Conservation (phyloP, 768 basidiomycete species). For the Boletus rubroflammeus region DNA sequence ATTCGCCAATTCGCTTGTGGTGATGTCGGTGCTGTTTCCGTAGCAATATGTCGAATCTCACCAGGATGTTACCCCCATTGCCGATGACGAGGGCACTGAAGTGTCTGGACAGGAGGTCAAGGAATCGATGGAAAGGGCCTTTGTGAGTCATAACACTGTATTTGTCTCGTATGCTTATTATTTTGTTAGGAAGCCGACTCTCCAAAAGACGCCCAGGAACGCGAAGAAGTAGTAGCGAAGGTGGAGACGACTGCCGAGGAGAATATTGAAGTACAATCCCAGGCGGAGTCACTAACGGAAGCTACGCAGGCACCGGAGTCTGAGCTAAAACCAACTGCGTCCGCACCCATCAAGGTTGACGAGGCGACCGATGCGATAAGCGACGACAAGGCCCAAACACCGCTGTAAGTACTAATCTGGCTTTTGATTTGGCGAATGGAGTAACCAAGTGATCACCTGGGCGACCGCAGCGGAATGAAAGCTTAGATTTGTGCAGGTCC, state of each 20-base stretch:
- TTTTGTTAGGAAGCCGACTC: constrained; percentile 29
- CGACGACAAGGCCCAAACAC: constrained; percentile 4
- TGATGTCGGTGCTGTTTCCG: constrained; percentile 2
- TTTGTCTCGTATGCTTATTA: not conserved
- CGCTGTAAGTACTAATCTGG: constrained; percentile 15
- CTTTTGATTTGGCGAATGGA: not conserved
- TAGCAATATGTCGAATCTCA: constrained; percentile 19
- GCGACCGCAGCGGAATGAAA: constrained; percentile 6
- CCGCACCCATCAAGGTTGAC: not conserved
- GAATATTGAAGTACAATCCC: not conserved
- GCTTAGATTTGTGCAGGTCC: constrained; percentile 8
- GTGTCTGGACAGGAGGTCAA: constrained; percentile 30
- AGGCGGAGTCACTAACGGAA: not conserved
- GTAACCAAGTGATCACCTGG: constrained; percentile 7
- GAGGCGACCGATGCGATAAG: constrained; percentile 1
- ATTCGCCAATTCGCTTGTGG: not conserved
- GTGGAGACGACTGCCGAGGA: not conserved
- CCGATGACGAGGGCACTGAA: constrained; percentile 31
- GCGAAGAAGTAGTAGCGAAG: constrained; percentile 21
- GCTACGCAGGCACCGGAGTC: not conserved
- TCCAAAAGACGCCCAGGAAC: constrained; percentile 30
- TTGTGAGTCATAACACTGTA: constrained; percentile 17
- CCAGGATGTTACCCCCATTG: constrained; percentile 9
- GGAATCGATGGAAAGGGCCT: constrained; percentile 27
- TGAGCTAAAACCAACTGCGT: not conserved